Base-by-base conservation (phyloP, 2,329 filamentous ascomycete species). In the Didymella lethalis region DNA sequence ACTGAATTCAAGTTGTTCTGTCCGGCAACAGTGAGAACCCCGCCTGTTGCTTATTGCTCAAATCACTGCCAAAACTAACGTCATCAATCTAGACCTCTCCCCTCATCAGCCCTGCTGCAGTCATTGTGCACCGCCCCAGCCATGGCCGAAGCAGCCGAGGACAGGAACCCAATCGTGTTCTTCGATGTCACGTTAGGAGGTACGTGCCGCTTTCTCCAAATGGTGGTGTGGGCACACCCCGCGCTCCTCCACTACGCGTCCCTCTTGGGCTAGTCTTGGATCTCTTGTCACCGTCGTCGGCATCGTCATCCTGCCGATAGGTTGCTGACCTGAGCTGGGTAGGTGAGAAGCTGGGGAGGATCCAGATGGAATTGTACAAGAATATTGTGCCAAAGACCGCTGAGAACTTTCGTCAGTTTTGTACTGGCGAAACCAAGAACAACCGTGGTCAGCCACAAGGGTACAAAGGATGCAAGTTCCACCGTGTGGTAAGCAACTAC, bases 351-450 rank as follows among this genome's bases (percentile, higher is more conserved):
- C 58, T 76, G 48, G 74, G 74, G 10, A 68, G 74, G 48, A 75
- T 76, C 59, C 74, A 76, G 64, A 75, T 76, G 64, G 73, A 97
- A 79, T 87, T 99, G 62, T 97, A 95, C 83, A 88, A 89, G 61
- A 86, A 96, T 78, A 83, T 90, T 23, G 90, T 92, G 0, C 93
- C 93, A 64, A 89, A 89, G 71, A 98, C 95, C 8, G 92, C 93
- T 29, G 95, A 98, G 79, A 98, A 98, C 82, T 98, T 99, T 77
- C 91, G 93, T 46, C 92, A 96, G 75, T 97, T 97, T 81, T 97
- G 93, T 81, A 98, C 94, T 0, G 95, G 95, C 69, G 94, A 98
- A 82, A 88, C 86, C 66, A 96, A 93, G 80, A 91, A 91, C 73
- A 78, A 85, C 49, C 85, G 87, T 10, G 92, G 92, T 32, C 84